phyloP scores from a whole-genome alignment of 768 basidiomycete genomes.

The Jaapia argillacea region DNA sequence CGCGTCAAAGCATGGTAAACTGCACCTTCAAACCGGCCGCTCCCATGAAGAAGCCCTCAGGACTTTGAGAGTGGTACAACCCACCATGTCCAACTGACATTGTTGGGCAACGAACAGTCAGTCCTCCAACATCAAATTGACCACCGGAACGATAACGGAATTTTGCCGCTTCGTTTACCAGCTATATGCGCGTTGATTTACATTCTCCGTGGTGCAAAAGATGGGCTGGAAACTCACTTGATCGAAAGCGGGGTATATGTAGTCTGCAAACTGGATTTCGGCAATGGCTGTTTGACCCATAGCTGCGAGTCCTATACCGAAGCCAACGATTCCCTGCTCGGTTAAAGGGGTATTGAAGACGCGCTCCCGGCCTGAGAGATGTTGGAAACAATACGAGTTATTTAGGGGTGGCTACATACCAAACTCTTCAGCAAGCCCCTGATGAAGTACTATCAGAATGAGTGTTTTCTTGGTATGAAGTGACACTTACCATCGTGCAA shows the following conservation, averaged over 20 bases:
- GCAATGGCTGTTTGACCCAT: conserved; percentile 96
- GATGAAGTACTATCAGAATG: too few relatives aligned
- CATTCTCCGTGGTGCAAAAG: conserved; percentile 1
- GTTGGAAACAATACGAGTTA: conserved; percentile 1
- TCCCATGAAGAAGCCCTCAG: conserved; percentile 91
- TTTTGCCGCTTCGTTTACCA: conserved; percentile 95
- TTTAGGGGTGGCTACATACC: conserved; percentile 34
- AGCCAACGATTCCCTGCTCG: conserved; percentile 91
- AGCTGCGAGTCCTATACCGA: conserved; percentile 82
- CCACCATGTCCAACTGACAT: conserved; percentile 92
- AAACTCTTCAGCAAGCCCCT: conserved; percentile 91
- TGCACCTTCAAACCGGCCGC: conserved; percentile 79
- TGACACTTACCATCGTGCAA: conserved; percentile 72
- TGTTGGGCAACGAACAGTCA: conserved; percentile 78
- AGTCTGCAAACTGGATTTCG: conserved; percentile 87
- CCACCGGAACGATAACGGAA: conserved; percentile 86
- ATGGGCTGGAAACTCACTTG: conserved; percentile 41
- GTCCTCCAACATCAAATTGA: conserved; percentile 67
- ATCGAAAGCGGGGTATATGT: conserved; percentile 92
- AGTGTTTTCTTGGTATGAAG: too few relatives aligned
- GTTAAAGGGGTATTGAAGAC: conserved; percentile 94
- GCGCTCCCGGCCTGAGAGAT: conserved; percentile 62
- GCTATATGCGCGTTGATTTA: conserved; percentile 26
- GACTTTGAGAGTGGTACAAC: conserved; percentile 90
- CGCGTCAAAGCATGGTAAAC: background rate